These are phyloP conservation scores for Xenoacremonium recifei DNA, from an alignment of 2,329 filamentous ascomycete genomes.

Conservation along the genomic window DNA sequence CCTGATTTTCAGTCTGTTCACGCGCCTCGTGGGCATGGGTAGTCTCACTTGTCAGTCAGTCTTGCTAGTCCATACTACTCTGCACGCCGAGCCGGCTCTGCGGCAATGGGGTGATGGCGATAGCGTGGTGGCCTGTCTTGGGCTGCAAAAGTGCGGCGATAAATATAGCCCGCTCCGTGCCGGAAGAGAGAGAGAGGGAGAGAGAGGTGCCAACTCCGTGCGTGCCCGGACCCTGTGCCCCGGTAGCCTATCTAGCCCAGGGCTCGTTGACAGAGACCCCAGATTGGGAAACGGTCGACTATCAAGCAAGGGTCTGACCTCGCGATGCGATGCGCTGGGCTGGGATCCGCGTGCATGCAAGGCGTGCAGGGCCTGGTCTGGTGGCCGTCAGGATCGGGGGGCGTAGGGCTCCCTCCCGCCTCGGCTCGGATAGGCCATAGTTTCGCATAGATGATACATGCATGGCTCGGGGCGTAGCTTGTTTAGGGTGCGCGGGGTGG, in stretches of 20 bases:
- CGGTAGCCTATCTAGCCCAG: no score
- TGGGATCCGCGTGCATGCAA: background rate
- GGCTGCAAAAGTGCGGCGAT: background rate
- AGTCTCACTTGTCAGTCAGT: background rate
- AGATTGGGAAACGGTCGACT: background rate
- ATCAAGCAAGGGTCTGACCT: background rate
- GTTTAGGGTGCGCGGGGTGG: background rate
- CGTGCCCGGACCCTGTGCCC: no score
- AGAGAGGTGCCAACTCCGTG: background rate
- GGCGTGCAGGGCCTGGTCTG: background rate
- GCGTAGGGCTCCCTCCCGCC: background rate
- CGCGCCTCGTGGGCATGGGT: background rate
- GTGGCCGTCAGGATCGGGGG: background rate
- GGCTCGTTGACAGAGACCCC: background rate
- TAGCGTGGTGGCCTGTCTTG: background rate
- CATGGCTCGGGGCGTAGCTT: background rate
- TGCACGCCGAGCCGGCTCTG: background rate
- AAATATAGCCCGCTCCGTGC: background rate
- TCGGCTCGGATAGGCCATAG: background rate
- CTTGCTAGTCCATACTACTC: background rate
- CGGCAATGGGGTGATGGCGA: background rate
- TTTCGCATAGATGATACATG: background rate
- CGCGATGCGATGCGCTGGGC: background rate
- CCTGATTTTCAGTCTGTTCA: no score
- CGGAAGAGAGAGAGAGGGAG: background rate